These are phyloP conservation scores for Rachicladosporium sp. DNA, from an alignment of 2,329 filamentous ascomycete species.

Conservation along the genomic window DNA sequence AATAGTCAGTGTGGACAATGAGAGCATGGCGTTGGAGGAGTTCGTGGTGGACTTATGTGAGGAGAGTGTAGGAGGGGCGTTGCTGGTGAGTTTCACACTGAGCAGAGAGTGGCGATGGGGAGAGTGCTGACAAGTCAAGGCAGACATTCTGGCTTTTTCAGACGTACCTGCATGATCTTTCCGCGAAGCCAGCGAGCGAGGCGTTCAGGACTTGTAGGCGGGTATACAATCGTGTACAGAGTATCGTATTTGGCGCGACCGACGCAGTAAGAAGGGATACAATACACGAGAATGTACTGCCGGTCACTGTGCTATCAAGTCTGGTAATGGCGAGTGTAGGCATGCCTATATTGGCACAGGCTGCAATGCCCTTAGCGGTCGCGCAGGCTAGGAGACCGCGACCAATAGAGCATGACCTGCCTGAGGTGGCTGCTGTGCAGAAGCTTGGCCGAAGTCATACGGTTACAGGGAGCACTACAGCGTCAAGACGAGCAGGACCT, in stretches of 20 bases:
- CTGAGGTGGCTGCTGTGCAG: slow-evolving; percentile 35
- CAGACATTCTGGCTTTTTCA: slow-evolving; percentile 88
- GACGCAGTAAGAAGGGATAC: slow-evolving; percentile 58
- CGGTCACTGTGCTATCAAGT: slow-evolving; percentile 69
- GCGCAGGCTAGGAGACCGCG: slow-evolving; percentile 69
- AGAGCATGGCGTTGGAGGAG: slow-evolving; percentile 83
- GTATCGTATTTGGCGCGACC: slow-evolving; percentile 69
- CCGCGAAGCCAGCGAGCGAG: slow-evolving; percentile 60
- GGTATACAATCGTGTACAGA: slow-evolving; percentile 79
- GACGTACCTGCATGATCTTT: slow-evolving; percentile 73
- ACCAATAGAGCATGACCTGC: slow-evolving; percentile 44
- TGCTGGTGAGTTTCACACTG: slow-evolving; percentile 50
- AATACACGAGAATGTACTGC: slow-evolving; percentile 70
- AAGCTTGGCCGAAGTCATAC: slow-evolving; percentile 59
- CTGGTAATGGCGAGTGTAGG: slow-evolving; percentile 67
- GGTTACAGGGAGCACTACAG: slow-evolving; percentile 37
- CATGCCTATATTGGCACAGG: slow-evolving; percentile 60
- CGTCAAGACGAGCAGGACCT: slow-evolving; percentile 32
- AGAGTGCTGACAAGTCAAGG: slow-evolving; percentile 9
- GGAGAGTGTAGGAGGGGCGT: slow-evolving; percentile 71
- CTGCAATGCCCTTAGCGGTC: slow-evolving; percentile 68
- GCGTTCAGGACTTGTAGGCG: slow-evolving; percentile 72
- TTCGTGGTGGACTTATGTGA: slow-evolving; percentile 77
- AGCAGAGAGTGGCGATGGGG: too few relatives aligned
- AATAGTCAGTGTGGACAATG: slow-evolving; percentile 77